These are phyloP conservation scores for Thermochaetoides thermophila DNA, from an alignment of 495 filamentous ascomycete species.

Conservation along the genomic window DNA sequence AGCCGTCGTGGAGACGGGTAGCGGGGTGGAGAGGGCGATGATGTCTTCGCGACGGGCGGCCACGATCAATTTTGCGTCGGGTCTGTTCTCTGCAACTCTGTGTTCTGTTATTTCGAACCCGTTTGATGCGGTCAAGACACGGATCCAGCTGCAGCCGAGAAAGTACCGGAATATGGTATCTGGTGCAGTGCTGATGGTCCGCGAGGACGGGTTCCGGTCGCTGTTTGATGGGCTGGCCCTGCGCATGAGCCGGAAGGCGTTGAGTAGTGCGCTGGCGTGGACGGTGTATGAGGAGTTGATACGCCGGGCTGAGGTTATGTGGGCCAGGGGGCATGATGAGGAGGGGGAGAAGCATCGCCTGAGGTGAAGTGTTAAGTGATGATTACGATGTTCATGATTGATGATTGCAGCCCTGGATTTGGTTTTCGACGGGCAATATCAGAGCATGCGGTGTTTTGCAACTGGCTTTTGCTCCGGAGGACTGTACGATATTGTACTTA, in stretches of 20 bases:
- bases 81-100: conserved; percentile 54
- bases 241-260: conserved; percentile 78
- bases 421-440: no score
- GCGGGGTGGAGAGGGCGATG: neutral
- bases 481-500: no score
- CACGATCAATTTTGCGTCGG: conserved; percentile 71
- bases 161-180: conserved; percentile 76
- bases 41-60: conserved; percentile 37
- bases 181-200: conserved; percentile 59
- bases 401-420: no score
- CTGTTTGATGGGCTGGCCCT: conserved; percentile 79
- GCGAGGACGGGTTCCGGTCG: conserved; percentile 64
- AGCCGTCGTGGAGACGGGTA: neutral
- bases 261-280: conserved; percentile 88
- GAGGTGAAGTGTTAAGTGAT: neutral
- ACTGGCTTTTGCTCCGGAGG: no score
- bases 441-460: no score
- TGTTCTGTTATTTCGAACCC: conserved; percentile 84
- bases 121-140: conserved; percentile 91
- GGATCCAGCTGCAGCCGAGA: conserved; percentile 76
- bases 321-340: conserved; percentile 17
- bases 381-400: neutral
- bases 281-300: conserved; percentile 93
- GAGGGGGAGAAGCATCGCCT: conserved; percentile 3
- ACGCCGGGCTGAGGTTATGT: conserved; percentile 52